Conservation (phyloP, 2,329 filamentous ascomycete genomes). For the Graphiopsis chlorocephala region DNA sequence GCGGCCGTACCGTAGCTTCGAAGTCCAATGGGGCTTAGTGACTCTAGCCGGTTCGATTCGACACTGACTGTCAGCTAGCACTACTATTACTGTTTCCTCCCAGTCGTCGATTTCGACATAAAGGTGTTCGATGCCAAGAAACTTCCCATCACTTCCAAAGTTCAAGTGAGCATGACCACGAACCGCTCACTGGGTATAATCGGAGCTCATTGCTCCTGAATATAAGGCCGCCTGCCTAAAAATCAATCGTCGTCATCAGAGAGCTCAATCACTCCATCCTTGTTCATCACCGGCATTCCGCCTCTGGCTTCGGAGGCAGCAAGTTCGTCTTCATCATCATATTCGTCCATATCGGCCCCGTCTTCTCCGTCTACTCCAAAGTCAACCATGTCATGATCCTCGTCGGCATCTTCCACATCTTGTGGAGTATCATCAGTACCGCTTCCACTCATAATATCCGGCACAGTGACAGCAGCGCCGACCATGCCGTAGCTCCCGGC, state of each 20-base stretch:
- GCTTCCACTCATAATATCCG: background rate
- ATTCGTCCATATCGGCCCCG: background rate
- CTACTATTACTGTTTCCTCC: no score
- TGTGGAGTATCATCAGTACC: background rate
- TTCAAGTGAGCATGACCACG: no score
- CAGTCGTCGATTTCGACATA: no score
- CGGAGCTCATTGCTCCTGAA: background rate
- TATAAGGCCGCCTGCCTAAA: background rate
- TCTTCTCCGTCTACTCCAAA: slow-evolving; percentile 6
- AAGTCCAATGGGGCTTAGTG: no score
- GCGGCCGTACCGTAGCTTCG: no score
- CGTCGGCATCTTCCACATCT: background rate
- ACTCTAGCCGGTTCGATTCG: no score
- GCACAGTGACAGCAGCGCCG: slow-evolving; percentile 6
- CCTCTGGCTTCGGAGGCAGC: background rate
- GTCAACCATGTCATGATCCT: slow-evolving; percentile 7
- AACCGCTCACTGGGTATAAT: background rate
- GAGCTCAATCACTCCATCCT: background rate
- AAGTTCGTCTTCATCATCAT: background rate
- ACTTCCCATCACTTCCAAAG: background rate
- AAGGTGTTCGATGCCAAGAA: no score
- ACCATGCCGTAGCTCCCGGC: slow-evolving; percentile 13
- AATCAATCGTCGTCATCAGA: background rate
- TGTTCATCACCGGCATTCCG: background rate
- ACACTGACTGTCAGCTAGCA: no score